Evolutionary conservation across 345 rosid species (phyloP), one percentile per base, ranked within the genome.

Genomic region (Anastatica hierochuntica): DNA sequence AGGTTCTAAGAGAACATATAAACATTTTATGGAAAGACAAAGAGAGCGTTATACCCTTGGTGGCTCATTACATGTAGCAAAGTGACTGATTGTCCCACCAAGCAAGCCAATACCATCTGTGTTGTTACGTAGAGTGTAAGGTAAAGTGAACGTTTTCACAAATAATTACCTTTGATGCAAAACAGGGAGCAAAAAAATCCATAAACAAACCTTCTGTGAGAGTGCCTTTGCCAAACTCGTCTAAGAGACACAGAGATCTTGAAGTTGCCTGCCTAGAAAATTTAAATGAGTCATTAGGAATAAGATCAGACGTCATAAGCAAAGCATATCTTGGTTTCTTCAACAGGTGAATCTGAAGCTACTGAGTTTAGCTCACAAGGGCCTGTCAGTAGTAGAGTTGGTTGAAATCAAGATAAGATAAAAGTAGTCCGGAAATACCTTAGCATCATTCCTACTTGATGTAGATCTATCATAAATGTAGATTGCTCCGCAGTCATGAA

Each of bases 211-310:
- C 98, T 87, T 90, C 94, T 47, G 84, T 78, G n/a, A 90, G 90
- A 62, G 98, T 87, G 40, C 98, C 98, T 84, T 90, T 90, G 62
- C 98, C 98, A 76, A 90, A 90, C 72, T 90, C 98, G 61, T 90
- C 98, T 73, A 90, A 46, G 55, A 90, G 76, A 65, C 96, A 90
- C 59, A 90, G 72, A 34, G 98, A 90, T 69, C 70, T 74, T 50
- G 95, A 76, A 66, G 98, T 90, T 69, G 96, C 82, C 76, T 81
- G 96, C 83, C 98, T 87, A 73, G 14, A 40, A 14, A 63, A 57
- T 45, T 35, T 9, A 62, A 47, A 45, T 17, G 29, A 48, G 41
- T 35, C 16, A 38, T 38, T 34, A 53, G 21, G 44, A 45, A 48
- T 29, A 56, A n/a, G 45, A 59, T 34, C 48, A 42, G 17, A 21